A percentile compares a stretch with the other conserved stretches of the same genome.
Conservation (phyloP, 2,329 filamentous ascomycete genomes). For the Aspergillus neotritici region DNA sequence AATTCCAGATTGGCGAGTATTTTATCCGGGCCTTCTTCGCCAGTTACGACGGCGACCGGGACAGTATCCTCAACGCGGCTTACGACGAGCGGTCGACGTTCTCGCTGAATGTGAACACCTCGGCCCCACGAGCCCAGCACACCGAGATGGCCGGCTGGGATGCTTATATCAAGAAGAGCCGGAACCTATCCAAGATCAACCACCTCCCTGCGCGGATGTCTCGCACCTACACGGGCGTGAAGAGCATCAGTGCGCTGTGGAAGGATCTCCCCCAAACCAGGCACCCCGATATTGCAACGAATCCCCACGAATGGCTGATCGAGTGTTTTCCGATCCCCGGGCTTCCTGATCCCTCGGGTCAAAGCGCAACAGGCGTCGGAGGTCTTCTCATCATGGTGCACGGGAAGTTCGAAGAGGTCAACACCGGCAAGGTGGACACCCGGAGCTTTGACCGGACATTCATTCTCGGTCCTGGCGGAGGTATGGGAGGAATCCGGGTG, state of each 20-base stretch:
- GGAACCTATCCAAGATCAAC: conserved; percentile 68
- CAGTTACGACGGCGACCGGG: conserved; percentile 67
- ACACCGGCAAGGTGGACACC: conserved; percentile 52
- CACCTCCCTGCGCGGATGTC: conserved; percentile 56
- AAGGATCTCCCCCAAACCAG: conserved; percentile 63
- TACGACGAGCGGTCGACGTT: conserved; percentile 75
- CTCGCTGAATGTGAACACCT: conserved; percentile 66
- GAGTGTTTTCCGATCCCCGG: conserved; percentile 72
- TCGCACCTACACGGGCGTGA: conserved; percentile 60
- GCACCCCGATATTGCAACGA: conserved; percentile 64
- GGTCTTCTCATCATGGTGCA: conserved; percentile 75
- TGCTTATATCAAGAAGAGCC: conserved; percentile 68
- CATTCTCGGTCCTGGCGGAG: conserved; percentile 67
- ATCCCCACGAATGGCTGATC: conserved; percentile 70
- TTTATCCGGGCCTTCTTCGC: conserved; percentile 71
- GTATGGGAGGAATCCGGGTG: conserved; percentile 63
- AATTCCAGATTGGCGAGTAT: conserved; percentile 65
- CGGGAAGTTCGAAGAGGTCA: conserved; percentile 74
- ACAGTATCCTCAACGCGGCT: conserved; percentile 56
- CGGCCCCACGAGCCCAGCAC: conserved; percentile 48
- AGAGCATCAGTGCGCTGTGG: conserved; percentile 64
- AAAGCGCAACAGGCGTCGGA: conserved; percentile 62
- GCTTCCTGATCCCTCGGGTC: conserved; percentile 62
- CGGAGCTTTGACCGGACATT: conserved; percentile 81
- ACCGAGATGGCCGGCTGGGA: conserved; percentile 56